Evolutionary conservation across 768 basidiomycete genomes (phyloP).

Genomic region (Serendipita vermifera): DNA sequence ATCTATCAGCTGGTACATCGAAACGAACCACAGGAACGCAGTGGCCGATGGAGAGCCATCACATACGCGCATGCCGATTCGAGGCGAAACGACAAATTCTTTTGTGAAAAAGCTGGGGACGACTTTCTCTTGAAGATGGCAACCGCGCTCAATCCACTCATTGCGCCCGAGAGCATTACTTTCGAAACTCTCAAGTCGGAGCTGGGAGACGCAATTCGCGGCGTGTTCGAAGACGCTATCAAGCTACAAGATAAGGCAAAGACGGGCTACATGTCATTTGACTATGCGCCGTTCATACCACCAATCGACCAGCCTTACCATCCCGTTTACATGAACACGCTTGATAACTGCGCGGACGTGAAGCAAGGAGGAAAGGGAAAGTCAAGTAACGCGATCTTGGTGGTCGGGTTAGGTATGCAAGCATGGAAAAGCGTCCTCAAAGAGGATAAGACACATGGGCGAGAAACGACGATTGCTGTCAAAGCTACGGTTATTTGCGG

Average conservation of each 20-base stretch:
- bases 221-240: not conserved
- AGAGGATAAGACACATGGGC: not conserved
- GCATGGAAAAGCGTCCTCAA: constrained; percentile 8
- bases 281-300: constrained; percentile 1
- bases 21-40: not conserved
- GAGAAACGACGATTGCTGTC: constrained; percentile 1
- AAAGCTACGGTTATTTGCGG: not conserved
- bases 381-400: not conserved
- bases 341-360: not conserved
- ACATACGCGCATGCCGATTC: not conserved
- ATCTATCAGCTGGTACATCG: not conserved
- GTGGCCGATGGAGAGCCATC: not conserved
- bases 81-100: not conserved
- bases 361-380: constrained; percentile 3
- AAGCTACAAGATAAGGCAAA: constrained; percentile 1
- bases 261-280: constrained; percentile 2
- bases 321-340: not conserved
- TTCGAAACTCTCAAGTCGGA: not conserved
- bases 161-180: not conserved
- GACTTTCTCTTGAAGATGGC: not conserved
- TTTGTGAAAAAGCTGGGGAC: not conserved
- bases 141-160: not conserved
- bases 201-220: not conserved
- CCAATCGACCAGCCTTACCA: not conserved
- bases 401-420: not conserved